A percentile compares a stretch with the other conserved stretches of the same genome.
These are phyloP conservation scores for Phaffia rhodozyma DNA, from an alignment of 1,284 basidiomycete species.

Conservation along the genomic window DNA sequence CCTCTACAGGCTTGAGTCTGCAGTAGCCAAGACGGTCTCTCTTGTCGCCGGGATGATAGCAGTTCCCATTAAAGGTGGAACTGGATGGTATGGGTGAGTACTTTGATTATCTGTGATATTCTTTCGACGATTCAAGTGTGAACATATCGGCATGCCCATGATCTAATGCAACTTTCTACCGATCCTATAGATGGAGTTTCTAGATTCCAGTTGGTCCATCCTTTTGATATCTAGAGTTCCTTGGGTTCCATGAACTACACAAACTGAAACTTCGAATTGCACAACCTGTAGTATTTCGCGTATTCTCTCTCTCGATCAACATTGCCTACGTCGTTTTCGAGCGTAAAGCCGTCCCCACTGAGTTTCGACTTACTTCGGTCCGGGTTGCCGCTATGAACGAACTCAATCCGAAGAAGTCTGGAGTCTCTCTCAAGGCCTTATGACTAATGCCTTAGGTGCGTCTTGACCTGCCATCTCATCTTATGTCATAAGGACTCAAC, in stretches of 20 bases:
- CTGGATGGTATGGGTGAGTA: conserved; percentile 4
- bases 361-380: background rate
- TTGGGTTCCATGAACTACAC: no score
- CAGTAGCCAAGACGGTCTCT: background rate
- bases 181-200: no score
- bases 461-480: background rate
- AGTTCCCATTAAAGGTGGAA: background rate
- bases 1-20: background rate
- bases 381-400: background rate
- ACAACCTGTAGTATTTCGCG: background rate
- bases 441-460: background rate
- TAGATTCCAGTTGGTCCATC: no score
- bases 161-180: background rate
- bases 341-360: background rate
- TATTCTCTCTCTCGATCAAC: background rate
- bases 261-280: no score
- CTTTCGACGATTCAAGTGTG: background rate
- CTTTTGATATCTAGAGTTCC: no score
- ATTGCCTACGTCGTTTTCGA: conserved; percentile 2
- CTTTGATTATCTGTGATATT: background rate
- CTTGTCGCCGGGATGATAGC: background rate
- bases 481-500: background rate
- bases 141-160: background rate
- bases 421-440: background rate
- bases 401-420: background rate